Evolutionary conservation across 2,329 filamentous ascomycete genomes (phyloP), one percentile per base, ranked within the genome.

Genomic region (Podosphaera fusca): DNA sequence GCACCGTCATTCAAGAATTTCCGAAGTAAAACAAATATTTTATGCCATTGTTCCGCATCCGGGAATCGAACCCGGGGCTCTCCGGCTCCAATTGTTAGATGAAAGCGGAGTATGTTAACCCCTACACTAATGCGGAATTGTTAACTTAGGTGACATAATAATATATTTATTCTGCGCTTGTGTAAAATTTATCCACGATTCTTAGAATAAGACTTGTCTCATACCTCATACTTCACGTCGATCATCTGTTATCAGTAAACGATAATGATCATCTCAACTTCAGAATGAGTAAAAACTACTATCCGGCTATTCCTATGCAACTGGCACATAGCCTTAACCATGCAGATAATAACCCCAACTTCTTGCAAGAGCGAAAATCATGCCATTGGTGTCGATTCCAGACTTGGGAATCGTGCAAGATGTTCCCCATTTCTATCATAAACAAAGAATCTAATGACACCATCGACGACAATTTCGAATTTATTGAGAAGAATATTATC

Each of bases 301-400:
- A 56, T 38, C 55, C 55, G n/a, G 34, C 42, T 29, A 42, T 56
- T 36, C 46, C 55, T 10, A 56, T 56, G 55, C 31, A 36, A 36
- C 21, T 49, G 14, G 45, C 55, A 4, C 55, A 56, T 30, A 56
- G 45, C 35, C 14, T 56, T n/a, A 56, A 49, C n/a, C 60, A 61
- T 38, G 46, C 38, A 3, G 31, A 57, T 7, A 38, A 50, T 12
- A 45, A 58, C 29, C 35, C 55, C 0, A 29, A 55, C 8, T 55
- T 57, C 30, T 45, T 46, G n/a, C 57, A 67, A 3, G 72, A 76
- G 55, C 71, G 70, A 55, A 57, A 63, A 1, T 61, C 65, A n/a
- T 82, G 79, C 60, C 79, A 82, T 62, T 79, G 72, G 70, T 83
- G 80, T 63, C 79, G 82, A 64, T 70, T 82, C 38, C 74, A 75